Evolutionary conservation across 2,329 filamentous ascomycete genomes (phyloP).

Genomic region (Xylogone sp.): DNA sequence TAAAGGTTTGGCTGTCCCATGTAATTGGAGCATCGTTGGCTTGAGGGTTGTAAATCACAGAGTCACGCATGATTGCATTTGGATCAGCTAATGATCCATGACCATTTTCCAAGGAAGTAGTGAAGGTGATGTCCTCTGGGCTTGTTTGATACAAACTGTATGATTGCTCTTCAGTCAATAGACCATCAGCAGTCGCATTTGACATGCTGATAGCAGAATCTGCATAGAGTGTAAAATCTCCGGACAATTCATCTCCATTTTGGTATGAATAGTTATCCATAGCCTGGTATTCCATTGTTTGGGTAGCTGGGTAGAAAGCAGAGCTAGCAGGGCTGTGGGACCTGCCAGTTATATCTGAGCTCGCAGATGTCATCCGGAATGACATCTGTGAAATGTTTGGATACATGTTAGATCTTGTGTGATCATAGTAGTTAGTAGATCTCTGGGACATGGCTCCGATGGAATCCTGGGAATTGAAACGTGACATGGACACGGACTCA

Average conservation of each 20-base stretch:
- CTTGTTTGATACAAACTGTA: conserved; percentile 18
- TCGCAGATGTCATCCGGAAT: conserved; percentile 27
- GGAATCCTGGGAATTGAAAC: conserved; percentile 25
- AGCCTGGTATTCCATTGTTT: conserved; percentile 23
- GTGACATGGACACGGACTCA: conserved; percentile 23
- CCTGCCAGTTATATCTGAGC: conserved; percentile 26
- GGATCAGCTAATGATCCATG: conserved; percentile 11
- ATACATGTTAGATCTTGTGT: conserved; percentile 22
- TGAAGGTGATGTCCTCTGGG: conserved; percentile 15
- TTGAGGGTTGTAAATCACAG: conserved; percentile 19
- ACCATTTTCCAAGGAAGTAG: conserved; percentile 1
- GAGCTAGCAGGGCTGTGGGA: conserved; percentile 25
- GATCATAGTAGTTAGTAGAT: conserved; percentile 23
- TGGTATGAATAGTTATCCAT: conserved; percentile 23
- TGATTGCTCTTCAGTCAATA: conserved; percentile 16
- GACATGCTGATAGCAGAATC: conserved; percentile 16
- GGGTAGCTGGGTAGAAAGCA: conserved; percentile 23
- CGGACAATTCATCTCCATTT: conserved; percentile 21
- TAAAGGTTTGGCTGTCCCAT: conserved; percentile 20
- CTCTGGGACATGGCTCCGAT: conserved; percentile 22
- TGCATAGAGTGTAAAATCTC: conserved; percentile 16
- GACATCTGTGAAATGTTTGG: conserved; percentile 21
- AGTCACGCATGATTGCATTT: conserved; percentile 17
- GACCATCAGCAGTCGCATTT: conserved; percentile 12
- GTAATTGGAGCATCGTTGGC: conserved; percentile 17